These are phyloP conservation scores for Penicillium verhagenii DNA, from an alignment of 495 filamentous ascomycete genomes.

Conservation along the genomic window DNA sequence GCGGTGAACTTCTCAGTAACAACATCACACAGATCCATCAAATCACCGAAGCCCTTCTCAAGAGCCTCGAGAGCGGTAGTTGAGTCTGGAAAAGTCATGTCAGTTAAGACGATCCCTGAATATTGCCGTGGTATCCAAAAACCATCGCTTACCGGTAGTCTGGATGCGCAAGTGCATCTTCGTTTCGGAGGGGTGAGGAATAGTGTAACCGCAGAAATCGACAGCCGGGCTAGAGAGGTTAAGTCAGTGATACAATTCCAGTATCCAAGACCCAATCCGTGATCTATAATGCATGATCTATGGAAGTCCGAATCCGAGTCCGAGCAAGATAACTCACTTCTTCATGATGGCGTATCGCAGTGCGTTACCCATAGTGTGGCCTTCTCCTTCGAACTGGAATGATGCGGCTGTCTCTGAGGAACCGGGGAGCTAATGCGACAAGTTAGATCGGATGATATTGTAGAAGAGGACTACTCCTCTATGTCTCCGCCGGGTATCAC, in stretches of 20 bases:
- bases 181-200: constrained; percentile 91
- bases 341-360: constrained; percentile 96
- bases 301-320: not conserved
- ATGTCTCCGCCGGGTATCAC: constrained; percentile 23
- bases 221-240: constrained; percentile 68
- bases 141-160: constrained; percentile 73
- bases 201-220: constrained; percentile 97
- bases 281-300: not conserved
- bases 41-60: constrained; percentile 82
- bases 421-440: constrained; percentile 58
- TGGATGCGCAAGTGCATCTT: constrained; percentile 98
- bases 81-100: constrained; percentile 51
- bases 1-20: constrained; percentile 79
- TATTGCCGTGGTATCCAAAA: not conserved
- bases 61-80: constrained; percentile 80
- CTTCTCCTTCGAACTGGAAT: constrained; percentile 89
- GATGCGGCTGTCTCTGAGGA: constrained; percentile 69
- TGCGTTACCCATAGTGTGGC: constrained; percentile 93
- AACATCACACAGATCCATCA: constrained; percentile 89
- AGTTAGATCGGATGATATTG: not conserved
- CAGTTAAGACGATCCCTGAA: not conserved
- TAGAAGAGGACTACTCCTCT: too few relatives aligned
- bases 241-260: not conserved
- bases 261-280: not conserved
- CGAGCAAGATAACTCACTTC: constrained; percentile 61